These are phyloP conservation scores for Nicotiana undulata DNA, from an alignment of 257 asterid genomes.

Conservation along the genomic window DNA sequence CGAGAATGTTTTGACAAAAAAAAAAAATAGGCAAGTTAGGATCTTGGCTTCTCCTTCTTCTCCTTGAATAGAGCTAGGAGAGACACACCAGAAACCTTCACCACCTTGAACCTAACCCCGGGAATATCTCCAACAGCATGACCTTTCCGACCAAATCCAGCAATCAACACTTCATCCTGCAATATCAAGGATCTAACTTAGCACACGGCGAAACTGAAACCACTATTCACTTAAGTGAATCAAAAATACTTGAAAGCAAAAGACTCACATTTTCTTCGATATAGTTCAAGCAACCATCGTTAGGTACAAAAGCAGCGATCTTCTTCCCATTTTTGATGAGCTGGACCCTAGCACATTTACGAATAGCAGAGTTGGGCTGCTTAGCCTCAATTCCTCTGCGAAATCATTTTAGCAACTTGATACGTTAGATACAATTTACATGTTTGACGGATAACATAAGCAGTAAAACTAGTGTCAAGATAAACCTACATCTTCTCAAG, in stretches of 20 bases:
- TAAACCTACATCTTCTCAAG: conserved; percentile 63
- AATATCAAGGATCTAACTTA: not conserved
- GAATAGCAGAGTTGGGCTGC: conserved; percentile 83
- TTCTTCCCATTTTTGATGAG: conserved; percentile 79
- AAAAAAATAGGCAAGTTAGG: conserved; percentile 20
- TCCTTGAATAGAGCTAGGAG: conserved; percentile 67
- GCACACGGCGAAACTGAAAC: not conserved
- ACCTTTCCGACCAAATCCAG: conserved; percentile 84
- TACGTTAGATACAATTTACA: not conserved
- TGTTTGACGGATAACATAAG: not conserved
- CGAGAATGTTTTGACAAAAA: not conserved
- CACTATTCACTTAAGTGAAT: not conserved
- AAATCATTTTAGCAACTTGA: not conserved
- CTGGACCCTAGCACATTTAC: conserved; percentile 77
- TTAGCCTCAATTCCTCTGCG: conserved; percentile 75
- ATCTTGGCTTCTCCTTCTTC: conserved; percentile 69
- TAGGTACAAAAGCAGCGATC: conserved; percentile 79
- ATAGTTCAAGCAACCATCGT: conserved; percentile 73
- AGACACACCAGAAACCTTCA: conserved; percentile 81
- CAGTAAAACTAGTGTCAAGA: not conserved
- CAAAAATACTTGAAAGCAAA: not conserved
- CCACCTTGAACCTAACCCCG: conserved; percentile 79
- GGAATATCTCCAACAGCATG: conserved; percentile 90
- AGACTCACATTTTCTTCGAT: conserved; percentile 73
- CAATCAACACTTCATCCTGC: conserved; percentile 80